Percentiles rank a stretch among this genome's conserved stretches.
These are phyloP conservation scores for Dacryopinax primogenitus DNA, from an alignment of 768 basidiomycete species.

Conservation along the genomic window DNA sequence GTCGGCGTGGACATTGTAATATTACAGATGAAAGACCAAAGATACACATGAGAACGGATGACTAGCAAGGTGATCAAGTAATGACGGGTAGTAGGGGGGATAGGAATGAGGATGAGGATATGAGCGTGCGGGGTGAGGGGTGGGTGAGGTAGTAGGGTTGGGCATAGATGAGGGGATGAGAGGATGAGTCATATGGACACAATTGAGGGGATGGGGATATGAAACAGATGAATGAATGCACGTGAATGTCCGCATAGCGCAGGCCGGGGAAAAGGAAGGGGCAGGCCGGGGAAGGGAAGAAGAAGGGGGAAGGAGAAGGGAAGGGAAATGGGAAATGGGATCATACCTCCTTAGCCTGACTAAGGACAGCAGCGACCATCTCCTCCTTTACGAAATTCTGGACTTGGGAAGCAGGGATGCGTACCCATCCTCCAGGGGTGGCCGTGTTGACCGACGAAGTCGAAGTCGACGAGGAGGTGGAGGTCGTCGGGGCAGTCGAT, in stretches of 20 bases:
- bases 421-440: background rate
- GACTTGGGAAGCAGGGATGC: background rate
- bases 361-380: background rate
- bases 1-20: background rate
- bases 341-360: background rate
- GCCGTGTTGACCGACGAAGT: background rate
- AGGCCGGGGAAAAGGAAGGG: background rate
- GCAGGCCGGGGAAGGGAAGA: background rate
- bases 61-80: conserved; percentile 1
- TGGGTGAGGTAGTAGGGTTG: background rate
- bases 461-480: too few species aligned
- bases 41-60: background rate
- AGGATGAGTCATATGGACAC: conserved; percentile 2
- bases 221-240: background rate
- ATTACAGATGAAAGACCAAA: conserved; percentile 1
- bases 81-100: background rate
- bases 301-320: too few species aligned
- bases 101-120: background rate
- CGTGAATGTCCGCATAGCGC: background rate
- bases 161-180: background rate
- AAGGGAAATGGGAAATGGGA: too few species aligned
- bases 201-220: background rate
- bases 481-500: too few species aligned
- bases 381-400: background rate
- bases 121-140: background rate